These are phyloP conservation scores for Calonectria hawksworthii DNA, from an alignment of 2,329 filamentous ascomycete genomes.

Conservation along the genomic window DNA sequence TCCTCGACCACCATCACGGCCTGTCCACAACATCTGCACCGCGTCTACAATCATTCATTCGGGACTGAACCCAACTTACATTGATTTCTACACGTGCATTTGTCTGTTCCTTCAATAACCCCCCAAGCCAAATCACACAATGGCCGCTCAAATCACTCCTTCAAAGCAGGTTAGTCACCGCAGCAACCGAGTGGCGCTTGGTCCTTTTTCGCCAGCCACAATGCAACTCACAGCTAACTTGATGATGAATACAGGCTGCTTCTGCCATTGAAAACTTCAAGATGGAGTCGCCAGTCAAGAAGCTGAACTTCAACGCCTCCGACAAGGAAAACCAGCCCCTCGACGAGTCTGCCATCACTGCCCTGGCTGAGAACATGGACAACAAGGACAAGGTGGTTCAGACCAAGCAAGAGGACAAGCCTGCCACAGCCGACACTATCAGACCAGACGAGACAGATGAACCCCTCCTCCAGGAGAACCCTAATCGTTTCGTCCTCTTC, in stretches of 20 bases:
- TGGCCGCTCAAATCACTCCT: constrained; percentile 80
- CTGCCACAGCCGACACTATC: constrained; percentile 63
- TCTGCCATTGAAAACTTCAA: constrained; percentile 89
- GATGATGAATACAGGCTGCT: constrained; percentile 74
- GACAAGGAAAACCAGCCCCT: constrained; percentile 86
- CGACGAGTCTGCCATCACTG: constrained; percentile 63
- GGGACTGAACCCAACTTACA: constrained; percentile 37
- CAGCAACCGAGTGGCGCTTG: constrained; percentile 10
- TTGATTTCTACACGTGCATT: constrained; percentile 33
- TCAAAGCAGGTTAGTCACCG: constrained; percentile 68
- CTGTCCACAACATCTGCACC: constrained; percentile 45
- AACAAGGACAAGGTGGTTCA: constrained; percentile 71
- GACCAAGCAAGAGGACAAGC: constrained; percentile 53
- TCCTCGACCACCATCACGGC: constrained; percentile 38
- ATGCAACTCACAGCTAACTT: constrained; percentile 49
- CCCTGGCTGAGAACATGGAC: constrained; percentile 69
- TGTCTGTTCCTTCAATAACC: constrained; percentile 18
- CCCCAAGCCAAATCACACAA: constrained; percentile 58
- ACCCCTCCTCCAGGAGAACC: constrained; percentile 95
- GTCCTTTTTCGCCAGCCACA: constrained; percentile 13
- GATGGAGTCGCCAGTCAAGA: constrained; percentile 94
- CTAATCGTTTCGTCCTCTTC: constrained; percentile 96
- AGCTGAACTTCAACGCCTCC: constrained; percentile 80
- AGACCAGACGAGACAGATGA: constrained; percentile 84
- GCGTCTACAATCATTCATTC: constrained; percentile 43